Base-by-base conservation (phyloP, 2,329 filamentous ascomycete species). In the Rosellinia necatrix region DNA sequence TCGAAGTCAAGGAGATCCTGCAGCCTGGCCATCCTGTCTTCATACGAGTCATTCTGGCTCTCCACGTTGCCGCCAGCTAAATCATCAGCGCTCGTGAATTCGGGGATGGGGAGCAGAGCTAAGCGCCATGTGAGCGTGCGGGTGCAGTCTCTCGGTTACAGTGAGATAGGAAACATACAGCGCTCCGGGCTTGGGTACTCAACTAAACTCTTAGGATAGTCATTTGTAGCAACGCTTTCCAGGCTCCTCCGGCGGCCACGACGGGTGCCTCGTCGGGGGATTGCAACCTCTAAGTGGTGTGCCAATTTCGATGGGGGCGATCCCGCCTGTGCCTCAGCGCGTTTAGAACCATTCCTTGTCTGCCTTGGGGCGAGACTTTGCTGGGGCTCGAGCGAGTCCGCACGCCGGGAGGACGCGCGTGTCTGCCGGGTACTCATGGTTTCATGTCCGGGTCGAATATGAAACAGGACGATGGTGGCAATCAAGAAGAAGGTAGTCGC, bases 1-100 rank as follows among this genome's bases (percentile, higher is more conserved):
- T 66, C 67, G 54, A 65, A 66, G 35, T 69, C 63, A 24, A 68
- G 40, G 42, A 68, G 51, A 27, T 68, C 67, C 29, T 65, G 57
- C 6, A 67, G 49, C 46, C 53, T 64, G 13, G 60, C 62, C 25
- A 49, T 57, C 25, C 58, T 58, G 24, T 65, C 58, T 17, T 63
- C 61, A 12, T 59, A 46, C n/a, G 56, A 57, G n/a, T 63, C 65
- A 21, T 51, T 52, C 27, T 44, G 21, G 17, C 58, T 51, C 13
- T 61, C 61, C 6, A 30, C 19, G 12, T 57, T 41, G 7, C 49
- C 37, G 15, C 19, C 37, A 32, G 25, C 47, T 17, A 38, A 13
- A 12, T 51, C 41, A 22, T 54, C 42, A 21, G 46, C 32, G 12
- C 19, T 15, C 8, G 40, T 13, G 4, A 48, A n/a, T 24, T 55